These are phyloP conservation scores for Pisolithus orientalis DNA, from an alignment of 768 basidiomycete genomes.

Conservation along the genomic window DNA sequence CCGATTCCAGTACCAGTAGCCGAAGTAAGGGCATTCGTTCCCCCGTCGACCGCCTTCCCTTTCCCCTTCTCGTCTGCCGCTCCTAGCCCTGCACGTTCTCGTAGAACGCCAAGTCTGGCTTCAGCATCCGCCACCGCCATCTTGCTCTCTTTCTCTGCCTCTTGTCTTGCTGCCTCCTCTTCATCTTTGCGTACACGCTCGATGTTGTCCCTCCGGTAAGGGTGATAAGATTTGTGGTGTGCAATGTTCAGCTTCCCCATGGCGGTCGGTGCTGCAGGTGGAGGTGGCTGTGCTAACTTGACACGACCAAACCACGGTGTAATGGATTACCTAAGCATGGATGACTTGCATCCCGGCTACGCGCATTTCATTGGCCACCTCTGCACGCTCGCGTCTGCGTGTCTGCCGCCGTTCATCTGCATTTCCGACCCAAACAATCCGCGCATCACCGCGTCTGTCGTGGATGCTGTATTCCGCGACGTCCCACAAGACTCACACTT, in stretches of 20 bases:
- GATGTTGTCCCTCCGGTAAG: constrained; percentile 80
- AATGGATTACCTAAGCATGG: constrained; percentile 3
- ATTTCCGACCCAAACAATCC: constrained; percentile 52
- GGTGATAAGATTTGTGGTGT: constrained; percentile 88
- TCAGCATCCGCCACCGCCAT: constrained; percentile 78
- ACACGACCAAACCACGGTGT: too few relatives aligned
- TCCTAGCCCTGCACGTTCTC: constrained; percentile 51
- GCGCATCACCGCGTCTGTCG: constrained; percentile 38
- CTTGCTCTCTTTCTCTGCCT: constrained; percentile 63
- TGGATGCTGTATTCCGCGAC: constrained; percentile 31
- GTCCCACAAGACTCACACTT: constrained; percentile 1
- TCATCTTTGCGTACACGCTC: constrained; percentile 77
- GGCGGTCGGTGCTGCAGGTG: not conserved
- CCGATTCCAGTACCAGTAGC: constrained; percentile 1
- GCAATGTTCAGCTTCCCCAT: constrained; percentile 90
- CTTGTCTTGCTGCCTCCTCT: constrained; percentile 64
- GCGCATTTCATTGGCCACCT: constrained; percentile 18
- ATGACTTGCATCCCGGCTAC: constrained; percentile 23
- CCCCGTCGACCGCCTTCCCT: constrained; percentile 25
- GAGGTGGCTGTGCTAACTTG: too few relatives aligned
- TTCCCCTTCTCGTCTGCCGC: constrained; percentile 30
- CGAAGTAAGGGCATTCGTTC: constrained; percentile 12
- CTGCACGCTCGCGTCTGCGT: constrained; percentile 25
- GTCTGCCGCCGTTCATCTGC: constrained; percentile 62
- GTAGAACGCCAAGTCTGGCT: constrained; percentile 60